Conservation (phyloP, 805 yeast species). For the Yamadazyma scolyti region DNA sequence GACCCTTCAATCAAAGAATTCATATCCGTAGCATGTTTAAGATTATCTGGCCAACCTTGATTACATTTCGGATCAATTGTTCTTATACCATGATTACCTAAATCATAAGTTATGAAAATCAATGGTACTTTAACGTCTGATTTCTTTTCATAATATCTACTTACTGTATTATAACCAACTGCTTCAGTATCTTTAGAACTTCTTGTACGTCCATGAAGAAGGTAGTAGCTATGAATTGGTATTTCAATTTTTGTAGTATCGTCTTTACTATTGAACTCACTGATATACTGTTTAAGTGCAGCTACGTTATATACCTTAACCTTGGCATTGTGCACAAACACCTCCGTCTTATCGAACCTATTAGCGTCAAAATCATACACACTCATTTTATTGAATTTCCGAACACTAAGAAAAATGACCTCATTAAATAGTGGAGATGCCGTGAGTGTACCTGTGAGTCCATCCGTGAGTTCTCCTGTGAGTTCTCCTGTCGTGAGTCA, state of each 20-base stretch:
- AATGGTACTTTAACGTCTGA: slow-evolving; percentile 21
- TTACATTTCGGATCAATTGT: slow-evolving; percentile 31
- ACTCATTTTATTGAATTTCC: background rate
- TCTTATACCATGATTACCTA: slow-evolving; percentile 55
- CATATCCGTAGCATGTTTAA: slow-evolving; percentile 50
- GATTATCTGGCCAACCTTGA: slow-evolving; percentile 43
- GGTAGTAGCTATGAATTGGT: slow-evolving; percentile 38
- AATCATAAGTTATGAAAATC: slow-evolving; percentile 49
- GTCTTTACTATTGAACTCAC: slow-evolving; percentile 11
- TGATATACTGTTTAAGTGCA: slow-evolving; percentile 22
- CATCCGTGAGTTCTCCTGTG: too few species aligned
- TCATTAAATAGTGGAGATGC: too few species aligned
- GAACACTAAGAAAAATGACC: too few species aligned
- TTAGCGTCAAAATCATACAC: too few species aligned
- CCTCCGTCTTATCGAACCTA: slow-evolving; percentile 13
- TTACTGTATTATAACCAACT: slow-evolving; percentile 35
- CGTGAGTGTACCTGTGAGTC: too few species aligned
- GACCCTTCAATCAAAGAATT: slow-evolving; percentile 45
- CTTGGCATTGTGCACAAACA: slow-evolving; percentile 43
- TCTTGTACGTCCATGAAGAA: slow-evolving; percentile 46
- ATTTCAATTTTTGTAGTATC: slow-evolving; percentile 14
- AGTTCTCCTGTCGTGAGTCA: too few species aligned
- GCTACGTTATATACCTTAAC: slow-evolving; percentile 42
- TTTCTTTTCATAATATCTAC: slow-evolving; percentile 20
- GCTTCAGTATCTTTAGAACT: slow-evolving; percentile 35